These are phyloP conservation scores for Backusella luteola DNA, from an alignment of 192 early-diverging fungal genomes.

Conservation along the genomic window DNA sequence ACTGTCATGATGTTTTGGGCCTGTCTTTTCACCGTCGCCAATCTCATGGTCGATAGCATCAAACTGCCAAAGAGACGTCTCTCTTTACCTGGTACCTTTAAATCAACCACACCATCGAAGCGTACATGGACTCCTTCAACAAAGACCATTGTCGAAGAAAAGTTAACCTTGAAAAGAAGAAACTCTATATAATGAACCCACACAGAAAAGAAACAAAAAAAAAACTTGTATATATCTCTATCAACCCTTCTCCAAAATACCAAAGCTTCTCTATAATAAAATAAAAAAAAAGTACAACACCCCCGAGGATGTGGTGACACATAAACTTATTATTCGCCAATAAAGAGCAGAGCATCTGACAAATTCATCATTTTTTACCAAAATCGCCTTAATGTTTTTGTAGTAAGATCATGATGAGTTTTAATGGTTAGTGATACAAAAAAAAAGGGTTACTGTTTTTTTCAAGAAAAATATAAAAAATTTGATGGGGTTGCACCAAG, in stretches of 20 bases:
- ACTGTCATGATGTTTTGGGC: conserved; percentile 14
- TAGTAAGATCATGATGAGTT: neutral
- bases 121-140: conserved; percentile 1
- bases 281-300: neutral
- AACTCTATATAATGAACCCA: conserved; percentile 5
- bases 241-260: neutral
- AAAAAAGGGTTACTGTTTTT: neutral
- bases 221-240: neutral
- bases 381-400: neutral
- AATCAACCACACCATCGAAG: neutral
- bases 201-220: neutral
- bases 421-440: neutral
- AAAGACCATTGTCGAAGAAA: neutral
- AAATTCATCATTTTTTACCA: neutral
- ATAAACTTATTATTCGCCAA: neutral
- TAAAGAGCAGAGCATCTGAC: neutral
- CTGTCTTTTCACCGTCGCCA: neutral
- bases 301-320: neutral
- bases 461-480: neutral
- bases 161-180: neutral
- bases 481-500: neutral
- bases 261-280: neutral
- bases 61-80: neutral
- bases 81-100: conserved; percentile 11
- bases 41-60: conserved; percentile 9